phyloP scores from a whole-genome alignment of 192 early-diverging fungal species.

The Rhizophagus clarus region DNA sequence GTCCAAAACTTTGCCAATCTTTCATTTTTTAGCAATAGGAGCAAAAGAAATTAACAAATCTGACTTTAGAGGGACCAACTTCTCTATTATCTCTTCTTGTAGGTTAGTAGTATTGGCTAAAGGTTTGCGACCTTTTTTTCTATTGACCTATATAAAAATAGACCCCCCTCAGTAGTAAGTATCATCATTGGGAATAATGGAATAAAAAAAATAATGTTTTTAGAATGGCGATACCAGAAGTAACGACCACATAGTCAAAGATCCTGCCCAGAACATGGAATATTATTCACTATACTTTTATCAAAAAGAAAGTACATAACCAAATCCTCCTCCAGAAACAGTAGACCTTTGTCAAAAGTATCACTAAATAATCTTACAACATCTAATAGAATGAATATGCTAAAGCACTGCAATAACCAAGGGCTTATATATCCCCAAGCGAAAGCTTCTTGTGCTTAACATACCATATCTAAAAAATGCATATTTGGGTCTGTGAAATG shows the following conservation, averaged over 20 bases:
- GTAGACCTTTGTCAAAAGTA: background rate
- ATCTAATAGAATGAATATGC: too few relatives aligned
- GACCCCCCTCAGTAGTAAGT: background rate
- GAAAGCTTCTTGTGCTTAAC: too few relatives aligned
- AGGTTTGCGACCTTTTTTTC: background rate
- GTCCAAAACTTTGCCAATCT: too few relatives aligned
- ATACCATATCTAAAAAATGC: too few relatives aligned
- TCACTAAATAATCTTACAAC: background rate
- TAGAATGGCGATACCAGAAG: background rate
- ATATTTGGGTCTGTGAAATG: too few relatives aligned
- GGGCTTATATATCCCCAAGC: too few relatives aligned
- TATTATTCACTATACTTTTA: too few relatives aligned
- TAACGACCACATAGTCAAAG: background rate
- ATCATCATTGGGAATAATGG: background rate
- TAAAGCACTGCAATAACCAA: too few relatives aligned
- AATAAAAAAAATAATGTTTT: constrained; percentile 1
- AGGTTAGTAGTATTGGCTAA: background rate
- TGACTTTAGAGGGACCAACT: background rate
- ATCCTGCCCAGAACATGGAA: background rate
- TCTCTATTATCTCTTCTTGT: background rate
- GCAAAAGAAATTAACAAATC: background rate
- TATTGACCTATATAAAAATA: background rate
- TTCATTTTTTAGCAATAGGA: too few relatives aligned
- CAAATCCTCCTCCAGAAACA: constrained; percentile 4
- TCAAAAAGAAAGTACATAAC: too few relatives aligned